These are phyloP conservation scores for Xylaria sp. DNA, from an alignment of 2,329 filamentous ascomycete species.

Conservation along the genomic window DNA sequence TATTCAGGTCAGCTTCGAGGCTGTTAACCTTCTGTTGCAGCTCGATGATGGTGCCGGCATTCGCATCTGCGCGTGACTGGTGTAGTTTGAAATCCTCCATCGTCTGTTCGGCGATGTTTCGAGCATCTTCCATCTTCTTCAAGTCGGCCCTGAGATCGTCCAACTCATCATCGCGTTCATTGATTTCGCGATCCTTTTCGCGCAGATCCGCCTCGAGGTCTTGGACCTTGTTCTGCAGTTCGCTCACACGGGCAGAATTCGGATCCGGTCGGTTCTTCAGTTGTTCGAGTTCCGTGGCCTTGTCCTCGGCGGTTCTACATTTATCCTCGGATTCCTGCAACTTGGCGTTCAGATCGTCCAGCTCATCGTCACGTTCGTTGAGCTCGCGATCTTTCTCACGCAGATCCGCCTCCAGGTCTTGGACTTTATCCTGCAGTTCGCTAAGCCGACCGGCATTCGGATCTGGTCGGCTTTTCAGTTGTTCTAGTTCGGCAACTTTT, in stretches of 20 bases:
- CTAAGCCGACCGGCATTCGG: constrained; percentile 37
- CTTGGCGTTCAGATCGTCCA: constrained; percentile 47
- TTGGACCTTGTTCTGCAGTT: constrained; percentile 44
- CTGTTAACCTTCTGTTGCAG: constrained; percentile 44
- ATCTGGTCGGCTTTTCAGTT: constrained; percentile 38
- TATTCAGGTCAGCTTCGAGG: not conserved
- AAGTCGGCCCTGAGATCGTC: constrained; percentile 46
- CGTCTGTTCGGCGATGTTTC: constrained; percentile 50
- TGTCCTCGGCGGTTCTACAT: no score
- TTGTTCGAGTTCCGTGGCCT: no score
- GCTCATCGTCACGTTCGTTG: constrained; percentile 47
- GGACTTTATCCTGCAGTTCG: constrained; percentile 27
- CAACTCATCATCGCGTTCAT: constrained; percentile 69
- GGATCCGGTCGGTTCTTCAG: no score
- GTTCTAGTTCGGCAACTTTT: constrained; percentile 21
- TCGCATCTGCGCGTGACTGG: constrained; percentile 10
- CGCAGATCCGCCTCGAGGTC: constrained; percentile 49
- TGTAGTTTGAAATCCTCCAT: constrained; percentile 54
- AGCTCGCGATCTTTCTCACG: constrained; percentile 55
- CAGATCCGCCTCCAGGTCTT: constrained; percentile 48
- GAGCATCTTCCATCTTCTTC: constrained; percentile 50
- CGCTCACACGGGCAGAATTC: constrained; percentile 37
- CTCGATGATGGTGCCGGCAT: constrained; percentile 49
- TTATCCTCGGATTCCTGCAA: constrained; percentile 35
- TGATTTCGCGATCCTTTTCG: constrained; percentile 68